These are phyloP conservation scores for Ogataea kodamae DNA, from an alignment of 805 yeast genomes.

Conservation along the genomic window DNA sequence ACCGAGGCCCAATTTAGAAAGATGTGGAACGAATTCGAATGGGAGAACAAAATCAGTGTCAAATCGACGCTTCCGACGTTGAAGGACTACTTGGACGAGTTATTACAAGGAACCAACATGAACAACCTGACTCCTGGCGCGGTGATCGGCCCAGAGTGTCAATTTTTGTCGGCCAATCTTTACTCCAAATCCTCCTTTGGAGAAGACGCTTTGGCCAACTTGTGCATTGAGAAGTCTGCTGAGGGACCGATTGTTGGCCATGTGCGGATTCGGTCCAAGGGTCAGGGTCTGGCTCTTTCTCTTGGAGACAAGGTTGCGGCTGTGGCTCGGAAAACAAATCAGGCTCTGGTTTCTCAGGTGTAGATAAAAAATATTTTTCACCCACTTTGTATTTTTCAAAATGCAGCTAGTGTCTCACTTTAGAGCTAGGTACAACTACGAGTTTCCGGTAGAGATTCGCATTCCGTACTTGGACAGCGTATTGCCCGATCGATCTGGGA, in stretches of 20 bases:
- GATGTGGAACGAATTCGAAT: conserved; percentile 99
- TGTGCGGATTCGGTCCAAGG: conserved; percentile 94
- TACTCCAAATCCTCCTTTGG: conserved; percentile 93
- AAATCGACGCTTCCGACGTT: conserved; percentile 63
- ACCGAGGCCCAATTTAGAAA: conserved; percentile 86
- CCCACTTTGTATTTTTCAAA: conserved; percentile 1
- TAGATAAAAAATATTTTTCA: conserved; percentile 8
- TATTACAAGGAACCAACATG: conserved; percentile 88
- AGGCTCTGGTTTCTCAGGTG: conserved; percentile 29
- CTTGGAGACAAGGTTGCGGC: conserved; percentile 92
- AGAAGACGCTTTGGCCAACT: conserved; percentile 94
- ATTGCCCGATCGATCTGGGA: conserved; percentile 8
- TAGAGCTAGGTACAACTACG: conserved; percentile 3
- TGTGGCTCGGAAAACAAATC: conserved; percentile 58
- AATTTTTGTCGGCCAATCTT: conserved; percentile 88
- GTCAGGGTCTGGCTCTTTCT: conserved; percentile 94
- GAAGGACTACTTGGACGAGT: conserved; percentile 71
- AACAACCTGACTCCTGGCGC: conserved; percentile 90
- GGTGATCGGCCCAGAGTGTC: conserved; percentile 82
- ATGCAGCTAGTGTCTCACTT: conserved; percentile 7
- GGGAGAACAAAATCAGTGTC: conserved; percentile 97
- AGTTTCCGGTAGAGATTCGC: conserved; percentile 3
- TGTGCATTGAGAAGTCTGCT: conserved; percentile 81
- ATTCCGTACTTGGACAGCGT: conserved; percentile 19
- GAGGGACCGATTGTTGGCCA: conserved; percentile 84